Percentiles rank a stretch among this genome's conserved stretches.
phyloP scores from a whole-genome alignment of 2,329 filamentous ascomycete genomes.

The Penicillium sp. region DNA sequence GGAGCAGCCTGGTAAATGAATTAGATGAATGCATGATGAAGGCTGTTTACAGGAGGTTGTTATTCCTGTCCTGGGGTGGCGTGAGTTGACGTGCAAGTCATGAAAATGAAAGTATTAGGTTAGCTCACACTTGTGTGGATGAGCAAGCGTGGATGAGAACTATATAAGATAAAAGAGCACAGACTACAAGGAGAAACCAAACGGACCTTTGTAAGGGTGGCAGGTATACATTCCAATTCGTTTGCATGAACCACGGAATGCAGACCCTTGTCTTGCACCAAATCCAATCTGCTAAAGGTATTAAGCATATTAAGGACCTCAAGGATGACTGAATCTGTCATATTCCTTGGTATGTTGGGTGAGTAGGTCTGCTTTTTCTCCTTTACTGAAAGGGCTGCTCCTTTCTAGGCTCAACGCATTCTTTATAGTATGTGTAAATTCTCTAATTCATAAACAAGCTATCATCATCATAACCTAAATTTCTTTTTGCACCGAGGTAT shows the following conservation, averaged over 20 bases:
- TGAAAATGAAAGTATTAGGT: neutral
- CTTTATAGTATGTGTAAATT: constrained; percentile 10
- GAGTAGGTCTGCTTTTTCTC: neutral
- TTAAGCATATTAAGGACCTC: neutral
- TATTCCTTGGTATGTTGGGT: neutral
- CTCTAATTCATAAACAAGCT: constrained; percentile 21
- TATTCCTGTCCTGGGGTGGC: neutral
- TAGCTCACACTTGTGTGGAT: neutral
- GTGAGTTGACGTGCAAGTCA: neutral
- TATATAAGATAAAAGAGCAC: neutral
- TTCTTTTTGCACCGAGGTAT: constrained; percentile 14
- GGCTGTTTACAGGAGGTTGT: neutral
- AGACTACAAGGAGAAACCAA: neutral
- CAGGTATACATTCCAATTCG: neutral
- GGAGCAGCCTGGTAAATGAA: neutral
- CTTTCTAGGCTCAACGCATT: neutral
- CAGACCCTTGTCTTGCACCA: neutral
- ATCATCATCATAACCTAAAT: constrained; percentile 25
- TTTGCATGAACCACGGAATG: neutral
- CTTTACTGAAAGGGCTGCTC: neutral
- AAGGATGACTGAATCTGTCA: neutral
- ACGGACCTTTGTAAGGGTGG: neutral
- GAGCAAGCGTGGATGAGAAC: neutral
- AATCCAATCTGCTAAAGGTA: neutral
- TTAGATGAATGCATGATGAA: neutral